Percentiles rank a stretch among this genome's conserved stretches.
Conservation (phyloP, 192 early-diverging fungal species). For the Piromyces finnis region DNA sequence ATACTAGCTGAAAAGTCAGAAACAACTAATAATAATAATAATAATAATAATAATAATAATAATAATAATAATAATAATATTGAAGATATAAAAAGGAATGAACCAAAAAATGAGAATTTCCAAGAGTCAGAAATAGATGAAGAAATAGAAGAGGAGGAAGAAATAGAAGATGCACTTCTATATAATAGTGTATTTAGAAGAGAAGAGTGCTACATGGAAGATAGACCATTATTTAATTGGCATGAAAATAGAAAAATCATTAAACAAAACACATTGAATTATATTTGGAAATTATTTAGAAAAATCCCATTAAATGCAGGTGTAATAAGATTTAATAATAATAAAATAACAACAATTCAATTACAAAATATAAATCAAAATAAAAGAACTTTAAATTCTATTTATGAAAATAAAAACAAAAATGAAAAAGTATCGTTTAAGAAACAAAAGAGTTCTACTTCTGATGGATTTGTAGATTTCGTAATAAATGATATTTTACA, state of each 20-base stretch:
- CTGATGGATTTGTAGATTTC: no score
- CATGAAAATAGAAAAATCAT: neutral
- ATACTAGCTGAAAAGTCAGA: no score
- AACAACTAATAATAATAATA: no score
- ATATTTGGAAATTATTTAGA: neutral
- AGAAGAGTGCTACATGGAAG: neutral
- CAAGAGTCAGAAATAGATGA: neutral
- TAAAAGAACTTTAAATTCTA: neutral
- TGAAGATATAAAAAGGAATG: no score
- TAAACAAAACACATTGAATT: neutral
- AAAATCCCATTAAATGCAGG: neutral
- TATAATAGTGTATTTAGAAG: neutral
- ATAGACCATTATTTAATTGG: neutral
- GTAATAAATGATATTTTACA: no score
- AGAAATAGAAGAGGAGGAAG: neutral
- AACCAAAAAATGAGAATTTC: no score
- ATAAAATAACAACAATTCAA: neutral
- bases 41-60: no score
- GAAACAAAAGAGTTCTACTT: no score
- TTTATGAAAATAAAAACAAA: neutral
- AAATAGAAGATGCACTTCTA: neutral
- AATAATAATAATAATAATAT: no score
- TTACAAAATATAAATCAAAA: neutral
- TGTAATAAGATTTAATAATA: neutral
- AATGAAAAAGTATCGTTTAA: neutral